Percentiles rank a stretch among this genome's conserved stretches.
phyloP scores from a whole-genome alignment of 768 basidiomycete genomes.

The Porphyrellus cyaneotinctus region DNA sequence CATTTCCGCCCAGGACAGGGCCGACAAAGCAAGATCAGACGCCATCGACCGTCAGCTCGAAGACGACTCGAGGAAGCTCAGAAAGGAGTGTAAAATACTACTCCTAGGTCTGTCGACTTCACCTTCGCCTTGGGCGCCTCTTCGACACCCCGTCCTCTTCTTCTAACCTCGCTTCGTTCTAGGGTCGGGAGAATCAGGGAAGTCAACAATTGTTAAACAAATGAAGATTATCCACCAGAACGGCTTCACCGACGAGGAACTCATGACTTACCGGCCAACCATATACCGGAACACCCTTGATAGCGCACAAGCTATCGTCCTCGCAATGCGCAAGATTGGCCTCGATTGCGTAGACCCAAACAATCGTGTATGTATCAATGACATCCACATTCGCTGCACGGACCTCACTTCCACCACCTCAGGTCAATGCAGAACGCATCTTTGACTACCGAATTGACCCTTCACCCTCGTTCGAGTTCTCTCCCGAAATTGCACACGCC shows the following conservation, averaged over 20 bases:
- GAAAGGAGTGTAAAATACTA: slow-evolving; percentile 89
- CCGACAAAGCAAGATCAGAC: slow-evolving; percentile 60
- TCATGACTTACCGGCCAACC: slow-evolving; percentile 68
- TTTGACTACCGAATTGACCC: slow-evolving; percentile 50
- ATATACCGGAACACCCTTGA: slow-evolving; percentile 88
- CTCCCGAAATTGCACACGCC: slow-evolving; percentile 63
- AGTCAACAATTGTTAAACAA: slow-evolving; percentile 95
- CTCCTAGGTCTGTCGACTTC: slow-evolving; percentile 64
- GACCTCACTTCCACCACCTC: slow-evolving; percentile 17
- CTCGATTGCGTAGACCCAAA: slow-evolving; percentile 66
- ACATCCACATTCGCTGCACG: no score
- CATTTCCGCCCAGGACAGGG: slow-evolving; percentile 51
- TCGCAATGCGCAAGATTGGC: slow-evolving; percentile 83
- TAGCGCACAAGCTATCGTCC: slow-evolving; percentile 79
- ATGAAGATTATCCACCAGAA: slow-evolving; percentile 98
- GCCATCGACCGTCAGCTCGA: slow-evolving; percentile 81
- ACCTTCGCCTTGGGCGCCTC: slow-evolving; percentile 7
- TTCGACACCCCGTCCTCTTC: background rate
- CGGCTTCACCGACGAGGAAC: slow-evolving; percentile 78
- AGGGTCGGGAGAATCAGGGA: slow-evolving; percentile 96
- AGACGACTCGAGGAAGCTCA: slow-evolving; percentile 77
- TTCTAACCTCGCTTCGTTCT: background rate
- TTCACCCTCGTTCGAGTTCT: slow-evolving; percentile 43
- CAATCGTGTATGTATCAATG: slow-evolving; percentile 44
- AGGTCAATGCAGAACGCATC: slow-evolving; percentile 54